Percentiles rank a stretch among this genome's conserved stretches.
These are phyloP conservation scores for Cordyceps farinosa DNA, from an alignment of 2,329 filamentous ascomycete species.

Conservation along the genomic window DNA sequence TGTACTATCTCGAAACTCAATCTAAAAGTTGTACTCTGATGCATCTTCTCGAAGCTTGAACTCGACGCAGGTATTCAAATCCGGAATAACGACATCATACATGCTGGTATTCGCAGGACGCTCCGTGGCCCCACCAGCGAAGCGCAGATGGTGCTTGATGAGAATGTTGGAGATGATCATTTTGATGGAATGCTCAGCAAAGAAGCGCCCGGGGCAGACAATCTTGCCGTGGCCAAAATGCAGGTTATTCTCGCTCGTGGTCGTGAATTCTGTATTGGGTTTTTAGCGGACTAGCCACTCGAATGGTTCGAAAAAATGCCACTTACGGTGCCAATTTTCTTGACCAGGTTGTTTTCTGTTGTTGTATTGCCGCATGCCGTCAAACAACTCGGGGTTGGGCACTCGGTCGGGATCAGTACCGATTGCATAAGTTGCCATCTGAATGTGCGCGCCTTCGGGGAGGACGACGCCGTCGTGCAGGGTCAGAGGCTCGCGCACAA, in stretches of 20 bases:
- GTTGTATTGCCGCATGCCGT: conserved; percentile 9
- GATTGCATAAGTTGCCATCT: conserved; percentile 8
- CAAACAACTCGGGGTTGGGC: not conserved
- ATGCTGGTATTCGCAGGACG: not conserved
- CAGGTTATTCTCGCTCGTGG: conserved; percentile 11
- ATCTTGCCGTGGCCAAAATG: conserved; percentile 11
- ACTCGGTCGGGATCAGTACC: conserved; percentile 10
- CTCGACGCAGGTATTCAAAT: conserved; percentile 1
- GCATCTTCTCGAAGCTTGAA: conserved; percentile 8
- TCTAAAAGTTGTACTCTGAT: not conserved
- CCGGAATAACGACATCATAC: conserved; percentile 10
- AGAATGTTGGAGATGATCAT: conserved; percentile 10
- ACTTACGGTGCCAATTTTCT: conserved; percentile 11
- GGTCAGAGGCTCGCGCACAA: conserved; percentile 1
- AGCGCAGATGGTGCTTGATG: not conserved
- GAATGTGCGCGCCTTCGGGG: conserved; percentile 8
- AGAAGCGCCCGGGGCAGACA: conserved; percentile 8
- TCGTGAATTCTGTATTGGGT: not conserved
- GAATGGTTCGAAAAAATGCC: not conserved
- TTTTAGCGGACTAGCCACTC: not conserved
- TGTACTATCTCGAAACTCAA: not conserved
- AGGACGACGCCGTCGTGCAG: conserved; percentile 8
- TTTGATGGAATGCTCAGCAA: conserved; percentile 7
- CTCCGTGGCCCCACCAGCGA: not conserved
- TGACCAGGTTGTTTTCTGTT: not conserved